phyloP scores from a whole-genome alignment of 345 rosid species.

The Eucalyptus pauciflora region DNA sequence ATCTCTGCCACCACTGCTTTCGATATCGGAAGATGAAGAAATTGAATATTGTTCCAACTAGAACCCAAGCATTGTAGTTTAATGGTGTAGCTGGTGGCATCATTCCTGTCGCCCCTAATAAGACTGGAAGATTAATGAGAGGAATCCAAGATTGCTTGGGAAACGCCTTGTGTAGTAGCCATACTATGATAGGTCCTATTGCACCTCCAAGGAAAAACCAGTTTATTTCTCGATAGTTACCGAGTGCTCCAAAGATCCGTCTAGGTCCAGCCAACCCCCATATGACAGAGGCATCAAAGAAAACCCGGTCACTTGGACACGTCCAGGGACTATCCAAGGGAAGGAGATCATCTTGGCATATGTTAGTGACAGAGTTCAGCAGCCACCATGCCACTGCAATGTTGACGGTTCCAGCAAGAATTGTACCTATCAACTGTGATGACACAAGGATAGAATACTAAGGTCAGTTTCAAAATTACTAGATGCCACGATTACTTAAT shows the following conservation, averaged over 20 bases:
- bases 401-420: constrained; percentile 81
- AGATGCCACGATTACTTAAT: background rate
- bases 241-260: constrained; percentile 59
- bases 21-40: constrained; percentile 62
- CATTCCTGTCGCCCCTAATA: constrained; percentile 63
- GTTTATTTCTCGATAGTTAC: constrained; percentile 65
- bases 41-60: constrained; percentile 75
- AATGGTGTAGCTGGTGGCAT: constrained; percentile 84
- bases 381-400: constrained; percentile 82
- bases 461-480: background rate
- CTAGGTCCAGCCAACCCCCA: constrained; percentile 90
- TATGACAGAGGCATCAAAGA: constrained; percentile 87
- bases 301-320: constrained; percentile 74
- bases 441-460: background rate
- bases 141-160: constrained; percentile 80
- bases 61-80: constrained; percentile 67
- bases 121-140: constrained; percentile 79
- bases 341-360: constrained; percentile 73
- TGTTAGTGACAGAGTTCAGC: constrained; percentile 51
- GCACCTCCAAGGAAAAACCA: constrained; percentile 89
- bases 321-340: constrained; percentile 79
- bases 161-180: constrained; percentile 68
- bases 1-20: constrained; percentile 89
- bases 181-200: constrained; percentile 58
- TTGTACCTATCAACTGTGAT: constrained; percentile 64